These are phyloP conservation scores for Nymphaea colorata DNA, from an alignment of 164 flowering plant genomes.

Conservation along the genomic window DNA sequence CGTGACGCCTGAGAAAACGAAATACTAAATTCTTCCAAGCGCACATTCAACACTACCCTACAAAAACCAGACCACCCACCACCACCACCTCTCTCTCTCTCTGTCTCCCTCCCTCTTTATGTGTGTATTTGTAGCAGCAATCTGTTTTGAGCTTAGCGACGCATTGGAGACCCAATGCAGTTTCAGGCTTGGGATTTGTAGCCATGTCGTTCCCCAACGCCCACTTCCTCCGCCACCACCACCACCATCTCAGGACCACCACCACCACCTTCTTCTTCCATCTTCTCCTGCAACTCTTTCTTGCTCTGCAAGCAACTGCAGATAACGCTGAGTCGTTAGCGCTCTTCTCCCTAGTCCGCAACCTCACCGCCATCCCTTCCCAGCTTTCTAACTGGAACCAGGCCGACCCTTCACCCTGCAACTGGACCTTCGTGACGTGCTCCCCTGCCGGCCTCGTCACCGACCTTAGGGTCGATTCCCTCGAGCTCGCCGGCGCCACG, in stretches of 20 bases:
- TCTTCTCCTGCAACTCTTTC: conserved; percentile 5
- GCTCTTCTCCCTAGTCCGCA: conserved; percentile 41
- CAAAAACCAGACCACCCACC: background rate
- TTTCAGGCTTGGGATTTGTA: conserved; percentile 39
- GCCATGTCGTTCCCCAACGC: conserved; percentile 27
- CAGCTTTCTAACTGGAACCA: conserved; percentile 29
- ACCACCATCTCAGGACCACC: conserved; percentile 6
- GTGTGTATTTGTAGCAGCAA: background rate
- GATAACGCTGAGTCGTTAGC: conserved; percentile 28
- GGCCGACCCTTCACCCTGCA: conserved; percentile 35
- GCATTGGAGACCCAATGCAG: conserved; percentile 59
- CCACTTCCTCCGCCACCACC: conserved; percentile 7
- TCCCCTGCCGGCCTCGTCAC: conserved; percentile 26
- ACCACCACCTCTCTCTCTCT: conserved; percentile 8
- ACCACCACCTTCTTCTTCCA: conserved; percentile 1
- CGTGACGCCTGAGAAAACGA: background rate
- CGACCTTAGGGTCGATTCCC: conserved; percentile 29
- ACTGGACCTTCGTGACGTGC: conserved; percentile 50
- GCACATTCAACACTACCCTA: background rate
- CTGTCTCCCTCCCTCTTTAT: background rate
- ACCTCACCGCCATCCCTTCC: conserved; percentile 5
- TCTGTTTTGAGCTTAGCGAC: background rate
- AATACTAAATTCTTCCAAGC: background rate
- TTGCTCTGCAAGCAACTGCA: conserved; percentile 1
- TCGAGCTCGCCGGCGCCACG: conserved; percentile 32